These are phyloP conservation scores for Apiospora saccharicola DNA, from an alignment of 2,329 filamentous ascomycete genomes.

Conservation along the genomic window DNA sequence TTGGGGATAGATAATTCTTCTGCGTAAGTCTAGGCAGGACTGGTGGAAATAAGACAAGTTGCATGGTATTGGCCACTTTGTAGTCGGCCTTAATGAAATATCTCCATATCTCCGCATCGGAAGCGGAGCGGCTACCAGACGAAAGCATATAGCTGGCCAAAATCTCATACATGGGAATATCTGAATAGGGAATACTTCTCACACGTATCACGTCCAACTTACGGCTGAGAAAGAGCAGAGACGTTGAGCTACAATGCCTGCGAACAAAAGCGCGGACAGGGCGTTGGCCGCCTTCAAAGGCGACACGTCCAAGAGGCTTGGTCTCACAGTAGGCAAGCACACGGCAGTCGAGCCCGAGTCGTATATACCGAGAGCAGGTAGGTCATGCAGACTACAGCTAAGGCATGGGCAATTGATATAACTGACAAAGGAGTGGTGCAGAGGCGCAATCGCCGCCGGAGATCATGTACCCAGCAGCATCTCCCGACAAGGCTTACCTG, in stretches of 20 bases:
- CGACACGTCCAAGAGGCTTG: constrained; percentile 21
- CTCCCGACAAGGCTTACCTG: constrained; percentile 23
- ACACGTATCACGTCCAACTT: neutral
- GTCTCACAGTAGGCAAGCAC: constrained; percentile 16
- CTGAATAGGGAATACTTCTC: neutral
- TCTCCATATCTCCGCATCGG: constrained; percentile 11
- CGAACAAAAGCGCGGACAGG: constrained; percentile 16
- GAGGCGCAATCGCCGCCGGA: neutral
- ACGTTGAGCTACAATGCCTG: constrained; percentile 11
- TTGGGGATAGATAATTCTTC: neutral
- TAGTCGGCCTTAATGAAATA: neutral
- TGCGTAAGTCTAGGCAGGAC: neutral
- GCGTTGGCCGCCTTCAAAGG: constrained; percentile 19
- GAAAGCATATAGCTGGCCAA: neutral
- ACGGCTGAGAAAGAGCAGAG: neutral
- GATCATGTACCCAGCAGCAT: constrained; percentile 20
- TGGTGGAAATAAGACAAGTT: neutral
- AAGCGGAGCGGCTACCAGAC: neutral
- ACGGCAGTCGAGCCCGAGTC: constrained; percentile 11
- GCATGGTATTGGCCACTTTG: neutral
- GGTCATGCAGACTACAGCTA: neutral
- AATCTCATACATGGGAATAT: neutral
- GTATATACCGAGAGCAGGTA: constrained; percentile 24
- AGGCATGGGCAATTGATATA: no score
- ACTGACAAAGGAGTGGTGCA: neutral